phyloP scores from a whole-genome alignment of 768 basidiomycete genomes.

The Galerina marginata region DNA sequence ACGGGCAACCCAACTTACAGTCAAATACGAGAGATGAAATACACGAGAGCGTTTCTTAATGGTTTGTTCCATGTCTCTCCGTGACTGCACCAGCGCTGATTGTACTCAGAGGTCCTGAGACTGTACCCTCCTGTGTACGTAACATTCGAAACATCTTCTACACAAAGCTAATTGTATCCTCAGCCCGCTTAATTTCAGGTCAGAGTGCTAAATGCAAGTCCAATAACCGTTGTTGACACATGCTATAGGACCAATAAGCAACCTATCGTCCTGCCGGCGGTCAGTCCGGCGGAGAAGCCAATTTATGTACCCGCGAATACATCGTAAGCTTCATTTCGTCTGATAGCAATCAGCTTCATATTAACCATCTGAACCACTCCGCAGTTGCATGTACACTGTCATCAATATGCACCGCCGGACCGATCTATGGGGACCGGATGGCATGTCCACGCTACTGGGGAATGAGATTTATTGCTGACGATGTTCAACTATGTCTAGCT shows the following conservation, averaged over 20 bases:
- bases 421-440: conserved; percentile 66
- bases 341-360: conserved; percentile 20
- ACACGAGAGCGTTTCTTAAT: conserved; percentile 37
- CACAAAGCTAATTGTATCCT: neutral
- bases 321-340: conserved; percentile 39
- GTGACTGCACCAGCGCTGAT: neutral
- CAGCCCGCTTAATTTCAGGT: conserved; percentile 8
- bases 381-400: conserved; percentile 28
- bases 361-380: neutral
- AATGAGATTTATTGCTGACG: neutral
- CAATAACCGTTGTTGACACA: neutral
- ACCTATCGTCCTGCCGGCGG: conserved; percentile 35
- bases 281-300: conserved; percentile 30
- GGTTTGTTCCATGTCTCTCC: conserved; percentile 34
- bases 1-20: conserved; percentile 44
- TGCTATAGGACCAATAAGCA: conserved; percentile 31
- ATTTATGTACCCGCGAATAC: conserved; percentile 46
- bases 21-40: conserved; percentile 53
- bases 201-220: neutral
- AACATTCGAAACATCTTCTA: neutral
- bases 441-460: conserved; percentile 32
- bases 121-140: conserved; percentile 43
- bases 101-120: conserved; percentile 44
- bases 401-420: conserved; percentile 47
- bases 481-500: conserved; percentile 31